Conservation (phyloP, 1,284 basidiomycete genomes). For the Pisolithus thermaeus region DNA sequence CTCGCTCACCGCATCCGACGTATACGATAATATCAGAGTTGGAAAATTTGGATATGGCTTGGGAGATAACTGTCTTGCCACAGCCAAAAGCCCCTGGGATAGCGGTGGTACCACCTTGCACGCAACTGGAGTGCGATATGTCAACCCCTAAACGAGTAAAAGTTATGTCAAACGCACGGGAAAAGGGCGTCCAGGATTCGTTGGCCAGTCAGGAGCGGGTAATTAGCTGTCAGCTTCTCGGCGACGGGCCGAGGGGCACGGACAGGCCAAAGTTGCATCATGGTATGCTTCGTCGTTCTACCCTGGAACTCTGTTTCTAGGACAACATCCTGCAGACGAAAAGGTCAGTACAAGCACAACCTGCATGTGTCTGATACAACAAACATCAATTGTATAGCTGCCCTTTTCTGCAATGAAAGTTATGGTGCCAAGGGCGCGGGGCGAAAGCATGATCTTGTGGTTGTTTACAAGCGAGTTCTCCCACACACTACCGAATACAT, state of each 20-base stretch:
- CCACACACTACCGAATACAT: constrained; percentile 93
- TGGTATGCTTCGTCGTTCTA: constrained; percentile 87
- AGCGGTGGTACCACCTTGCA: constrained; percentile 98
- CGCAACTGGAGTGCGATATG: constrained; percentile 52
- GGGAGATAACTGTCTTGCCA: constrained; percentile 95
- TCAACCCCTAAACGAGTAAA: background rate
- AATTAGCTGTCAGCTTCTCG: constrained; percentile 91
- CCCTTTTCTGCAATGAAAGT: constrained; percentile 94
- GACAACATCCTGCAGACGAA: constrained; percentile 71
- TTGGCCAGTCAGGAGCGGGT: constrained; percentile 93
- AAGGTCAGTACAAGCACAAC: constrained; percentile 1
- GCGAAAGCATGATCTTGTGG: constrained; percentile 96
- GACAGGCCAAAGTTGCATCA: constrained; percentile 99
- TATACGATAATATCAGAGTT: constrained; percentile 99
- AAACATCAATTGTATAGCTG: constrained; percentile 85
- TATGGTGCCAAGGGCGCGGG: constrained; percentile 92
- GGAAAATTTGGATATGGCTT: constrained; percentile 97
- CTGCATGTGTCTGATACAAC: constrained; percentile 23
- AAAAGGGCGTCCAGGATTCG: constrained; percentile 97
- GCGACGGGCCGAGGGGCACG: constrained; percentile 94
- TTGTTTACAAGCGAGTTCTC: constrained; percentile 96
- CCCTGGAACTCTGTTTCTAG: constrained; percentile 98
- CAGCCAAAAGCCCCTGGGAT: constrained; percentile 99
- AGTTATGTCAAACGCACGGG: constrained; percentile 53
- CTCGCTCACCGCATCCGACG: constrained; percentile 94